These are phyloP conservation scores for Saccharomyces uvarum DNA, from an alignment of 1,139 yeast species.

Conservation along the genomic window DNA sequence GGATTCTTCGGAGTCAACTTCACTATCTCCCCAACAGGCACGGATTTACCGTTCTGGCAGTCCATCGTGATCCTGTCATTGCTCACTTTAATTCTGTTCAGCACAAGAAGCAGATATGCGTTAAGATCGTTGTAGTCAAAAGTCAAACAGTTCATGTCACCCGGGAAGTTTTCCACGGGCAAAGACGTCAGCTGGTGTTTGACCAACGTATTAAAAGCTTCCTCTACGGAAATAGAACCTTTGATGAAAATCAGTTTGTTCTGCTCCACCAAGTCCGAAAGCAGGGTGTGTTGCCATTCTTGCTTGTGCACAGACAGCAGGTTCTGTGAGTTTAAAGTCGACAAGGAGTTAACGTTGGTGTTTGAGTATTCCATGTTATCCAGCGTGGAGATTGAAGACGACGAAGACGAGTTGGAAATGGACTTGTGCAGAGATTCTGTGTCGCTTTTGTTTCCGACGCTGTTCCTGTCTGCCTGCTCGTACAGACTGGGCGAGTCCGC, in stretches of 20 bases:
- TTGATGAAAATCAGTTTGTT: constrained; percentile 62
- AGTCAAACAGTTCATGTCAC: constrained; percentile 53
- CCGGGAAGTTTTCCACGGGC: constrained; percentile 49
- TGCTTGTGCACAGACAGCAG: not conserved
- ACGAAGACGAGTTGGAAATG: not conserved
- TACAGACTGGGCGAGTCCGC: constrained; percentile 6
- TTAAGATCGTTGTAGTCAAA: constrained; percentile 80
- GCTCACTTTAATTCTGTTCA: constrained; percentile 45
- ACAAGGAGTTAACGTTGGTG: constrained; percentile 10
- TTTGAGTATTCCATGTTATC: constrained; percentile 7
- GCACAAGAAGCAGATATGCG: constrained; percentile 59
- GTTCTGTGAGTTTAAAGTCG: not conserved
- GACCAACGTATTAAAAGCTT: constrained; percentile 64
- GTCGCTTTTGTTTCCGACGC: not conserved
- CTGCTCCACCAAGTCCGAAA: constrained; percentile 60
- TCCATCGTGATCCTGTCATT: not conserved
- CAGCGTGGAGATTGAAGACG: constrained; percentile 11
- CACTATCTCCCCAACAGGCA: constrained; percentile 30
- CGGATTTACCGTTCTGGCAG: constrained; percentile 11
- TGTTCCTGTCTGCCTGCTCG: not conserved
- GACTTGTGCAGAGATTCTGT: not conserved
- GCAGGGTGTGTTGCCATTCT: constrained; percentile 58
- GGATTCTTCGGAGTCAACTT: constrained; percentile 79
- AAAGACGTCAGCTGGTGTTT: constrained; percentile 62
- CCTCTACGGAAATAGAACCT: constrained; percentile 55